Conservation (phyloP, 352 stramenopile species). For the Hyaloperonospora arabidopsidis region DNA sequence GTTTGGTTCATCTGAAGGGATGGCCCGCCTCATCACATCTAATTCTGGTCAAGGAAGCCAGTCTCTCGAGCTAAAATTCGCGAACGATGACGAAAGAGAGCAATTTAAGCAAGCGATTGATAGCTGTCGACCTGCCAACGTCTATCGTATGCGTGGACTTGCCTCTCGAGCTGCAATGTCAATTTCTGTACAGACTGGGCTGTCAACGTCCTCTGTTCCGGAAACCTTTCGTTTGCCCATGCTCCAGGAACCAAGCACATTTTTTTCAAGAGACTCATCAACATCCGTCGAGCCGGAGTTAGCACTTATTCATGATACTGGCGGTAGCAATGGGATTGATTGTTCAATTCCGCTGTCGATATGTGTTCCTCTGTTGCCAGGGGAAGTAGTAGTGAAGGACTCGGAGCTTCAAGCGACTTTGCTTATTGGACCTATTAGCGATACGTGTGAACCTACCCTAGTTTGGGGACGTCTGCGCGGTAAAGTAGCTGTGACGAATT, state of each 20-base stretch:
- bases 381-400: constrained; percentile 36
- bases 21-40: constrained; percentile 43
- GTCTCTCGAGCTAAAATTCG: constrained; percentile 65
- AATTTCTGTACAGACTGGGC: constrained; percentile 18
- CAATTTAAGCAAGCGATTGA: constrained; percentile 61
- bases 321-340: constrained; percentile 8
- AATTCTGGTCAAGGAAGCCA: constrained; percentile 51
- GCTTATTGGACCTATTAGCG: constrained; percentile 49
- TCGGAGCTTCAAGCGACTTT: constrained; percentile 48
- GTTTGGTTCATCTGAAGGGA: constrained; percentile 31
- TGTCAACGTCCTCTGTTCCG: constrained; percentile 20
- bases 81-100: constrained; percentile 54
- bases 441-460: constrained; percentile 46
- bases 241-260: constrained; percentile 18
- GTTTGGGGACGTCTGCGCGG: constrained; percentile 65
- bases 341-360: constrained; percentile 17
- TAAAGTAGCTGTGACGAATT: constrained; percentile 66
- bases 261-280: constrained; percentile 15
- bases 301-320: constrained; percentile 15
- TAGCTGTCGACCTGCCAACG: constrained; percentile 35
- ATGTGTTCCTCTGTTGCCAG: constrained; percentile 27
- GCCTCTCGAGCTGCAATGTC: constrained; percentile 17
- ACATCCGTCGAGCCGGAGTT: constrained; percentile 24
- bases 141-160: constrained; percentile 36
- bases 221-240: constrained; percentile 18